Percentiles rank a stretch among this genome's conserved stretches.
Evolutionary conservation across 306 rosid species (phyloP).

Genomic region (Vachellia collinsii): DNA sequence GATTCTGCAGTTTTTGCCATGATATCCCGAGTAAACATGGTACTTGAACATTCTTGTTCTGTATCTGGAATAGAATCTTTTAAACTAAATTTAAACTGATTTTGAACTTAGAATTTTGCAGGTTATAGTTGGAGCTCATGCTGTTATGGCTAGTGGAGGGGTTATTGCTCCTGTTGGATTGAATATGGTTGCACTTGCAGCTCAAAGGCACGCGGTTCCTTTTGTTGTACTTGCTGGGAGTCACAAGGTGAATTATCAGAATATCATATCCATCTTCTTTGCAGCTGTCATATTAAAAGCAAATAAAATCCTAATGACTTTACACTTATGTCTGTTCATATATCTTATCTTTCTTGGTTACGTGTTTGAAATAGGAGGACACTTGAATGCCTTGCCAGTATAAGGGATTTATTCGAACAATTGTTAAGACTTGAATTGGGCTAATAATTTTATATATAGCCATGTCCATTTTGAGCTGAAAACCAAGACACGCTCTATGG

Average conservation of each 20-base stretch:
- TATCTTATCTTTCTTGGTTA: constrained; percentile 11
- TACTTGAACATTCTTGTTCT: constrained; percentile 35
- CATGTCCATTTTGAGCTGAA: background rate
- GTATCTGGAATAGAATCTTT: constrained; percentile 13
- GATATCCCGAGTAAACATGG: constrained; percentile 96
- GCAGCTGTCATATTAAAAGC: constrained; percentile 25
- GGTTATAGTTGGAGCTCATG: constrained; percentile 99
- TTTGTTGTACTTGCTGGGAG: constrained; percentile 97
- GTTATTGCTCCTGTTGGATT: constrained; percentile 91
- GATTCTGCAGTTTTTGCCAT: constrained; percentile 89
- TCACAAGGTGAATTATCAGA: constrained; percentile 75
- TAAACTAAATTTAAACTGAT: constrained; percentile 33
- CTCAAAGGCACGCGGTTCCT: constrained; percentile 95
- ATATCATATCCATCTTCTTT: constrained; percentile 20
- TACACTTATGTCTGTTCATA: constrained; percentile 25
- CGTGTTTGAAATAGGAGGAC: constrained; percentile 24
- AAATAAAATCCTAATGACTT: constrained; percentile 16
- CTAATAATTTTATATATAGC: background rate
- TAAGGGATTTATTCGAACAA: background rate
- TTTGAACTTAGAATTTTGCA: constrained; percentile 43
- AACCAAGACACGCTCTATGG: background rate
- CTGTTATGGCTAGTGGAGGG: constrained; percentile 99
- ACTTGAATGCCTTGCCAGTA: constrained; percentile 28
- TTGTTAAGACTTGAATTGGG: constrained; percentile 7
- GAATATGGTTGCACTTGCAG: constrained; percentile 98